A percentile compares a stretch with the other conserved stretches of the same genome.
Evolutionary conservation across 805 yeast genomes (phyloP).

Genomic region (Pichia gijzeniarum): DNA sequence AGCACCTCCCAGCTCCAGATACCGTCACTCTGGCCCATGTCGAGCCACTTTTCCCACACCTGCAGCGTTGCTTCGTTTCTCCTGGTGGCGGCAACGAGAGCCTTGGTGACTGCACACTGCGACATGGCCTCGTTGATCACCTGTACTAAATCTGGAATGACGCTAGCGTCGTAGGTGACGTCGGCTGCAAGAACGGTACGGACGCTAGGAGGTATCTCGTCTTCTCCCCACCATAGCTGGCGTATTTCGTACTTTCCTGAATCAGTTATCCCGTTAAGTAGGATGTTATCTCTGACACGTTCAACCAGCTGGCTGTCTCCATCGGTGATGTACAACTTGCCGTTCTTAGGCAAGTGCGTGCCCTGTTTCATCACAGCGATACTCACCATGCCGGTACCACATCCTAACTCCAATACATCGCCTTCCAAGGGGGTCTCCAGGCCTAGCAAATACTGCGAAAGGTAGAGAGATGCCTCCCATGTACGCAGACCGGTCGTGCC

Average conservation of each 20-base stretch:
- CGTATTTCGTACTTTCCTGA: slow-evolving; percentile 26
- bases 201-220: slow-evolving; percentile 33
- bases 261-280: slow-evolving; percentile 32
- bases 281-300: slow-evolving; percentile 38
- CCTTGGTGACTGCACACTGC: slow-evolving; percentile 19
- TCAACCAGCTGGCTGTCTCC: slow-evolving; percentile 56
- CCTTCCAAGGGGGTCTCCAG: not conserved
- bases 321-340: slow-evolving; percentile 48
- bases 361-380: slow-evolving; percentile 32
- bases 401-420: slow-evolving; percentile 64
- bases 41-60: slow-evolving; percentile 36
- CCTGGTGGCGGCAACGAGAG: slow-evolving; percentile 63
- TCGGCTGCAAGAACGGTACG: slow-evolving; percentile 76
- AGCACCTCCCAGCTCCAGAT: slow-evolving; percentile 26
- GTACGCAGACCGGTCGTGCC: slow-evolving; percentile 89
- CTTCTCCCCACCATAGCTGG: slow-evolving; percentile 56
- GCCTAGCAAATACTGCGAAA: slow-evolving; percentile 45
- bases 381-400: slow-evolving; percentile 85
- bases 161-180: slow-evolving; percentile 70
- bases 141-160: slow-evolving; percentile 48
- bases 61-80: slow-evolving; percentile 51
- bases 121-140: slow-evolving; percentile 38
- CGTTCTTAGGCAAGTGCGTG: not conserved
- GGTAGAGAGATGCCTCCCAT: slow-evolving; percentile 84
- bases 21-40: slow-evolving; percentile 19